Conservation (phyloP, 495 filamentous ascomycete species). For the Aspergillus indologenus region DNA sequence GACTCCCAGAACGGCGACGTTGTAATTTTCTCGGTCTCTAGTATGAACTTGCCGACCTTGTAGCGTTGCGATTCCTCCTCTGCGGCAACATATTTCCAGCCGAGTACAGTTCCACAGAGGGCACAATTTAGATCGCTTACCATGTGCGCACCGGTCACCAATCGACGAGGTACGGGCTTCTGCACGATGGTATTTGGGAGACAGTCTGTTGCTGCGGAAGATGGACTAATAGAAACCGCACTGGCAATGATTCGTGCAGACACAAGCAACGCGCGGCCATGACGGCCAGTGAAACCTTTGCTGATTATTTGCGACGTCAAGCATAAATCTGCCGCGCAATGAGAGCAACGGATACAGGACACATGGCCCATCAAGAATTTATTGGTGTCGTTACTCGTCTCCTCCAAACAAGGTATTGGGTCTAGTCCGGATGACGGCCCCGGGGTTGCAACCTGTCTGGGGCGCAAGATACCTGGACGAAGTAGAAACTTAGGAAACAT, state of each 20-base stretch:
- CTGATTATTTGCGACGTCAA: slow-evolving; percentile 76
- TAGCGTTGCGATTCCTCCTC: slow-evolving; percentile 79
- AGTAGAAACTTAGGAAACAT: slow-evolving; percentile 51
- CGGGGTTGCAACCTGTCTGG: slow-evolving; percentile 22
- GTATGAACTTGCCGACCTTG: slow-evolving; percentile 95
- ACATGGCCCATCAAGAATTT: slow-evolving; percentile 48
- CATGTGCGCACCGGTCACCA: slow-evolving; percentile 75
- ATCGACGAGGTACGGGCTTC: slow-evolving; percentile 62
- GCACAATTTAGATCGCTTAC: slow-evolving; percentile 55
- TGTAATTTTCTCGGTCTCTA: slow-evolving; percentile 77
- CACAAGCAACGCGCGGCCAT: slow-evolving; percentile 89
- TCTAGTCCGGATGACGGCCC: slow-evolving; percentile 23
- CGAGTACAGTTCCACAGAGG: slow-evolving; percentile 66
- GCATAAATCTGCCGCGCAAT: slow-evolving; percentile 72
- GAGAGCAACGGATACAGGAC: slow-evolving; percentile 68
- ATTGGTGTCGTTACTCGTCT: slow-evolving; percentile 19
- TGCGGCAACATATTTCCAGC: slow-evolving; percentile 93
- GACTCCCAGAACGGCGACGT: slow-evolving; percentile 68
- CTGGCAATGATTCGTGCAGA: slow-evolving; percentile 37
- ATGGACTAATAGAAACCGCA: slow-evolving; percentile 30
- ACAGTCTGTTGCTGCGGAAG: slow-evolving; percentile 31
- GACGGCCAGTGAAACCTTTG: slow-evolving; percentile 91
- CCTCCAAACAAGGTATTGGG: slow-evolving; percentile 7
- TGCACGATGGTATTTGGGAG: slow-evolving; percentile 58
- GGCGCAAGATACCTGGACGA: slow-evolving; percentile 48